These are phyloP conservation scores for Carex pumila DNA, from an alignment of 176 grass and related monocot species.

Conservation along the genomic window DNA sequence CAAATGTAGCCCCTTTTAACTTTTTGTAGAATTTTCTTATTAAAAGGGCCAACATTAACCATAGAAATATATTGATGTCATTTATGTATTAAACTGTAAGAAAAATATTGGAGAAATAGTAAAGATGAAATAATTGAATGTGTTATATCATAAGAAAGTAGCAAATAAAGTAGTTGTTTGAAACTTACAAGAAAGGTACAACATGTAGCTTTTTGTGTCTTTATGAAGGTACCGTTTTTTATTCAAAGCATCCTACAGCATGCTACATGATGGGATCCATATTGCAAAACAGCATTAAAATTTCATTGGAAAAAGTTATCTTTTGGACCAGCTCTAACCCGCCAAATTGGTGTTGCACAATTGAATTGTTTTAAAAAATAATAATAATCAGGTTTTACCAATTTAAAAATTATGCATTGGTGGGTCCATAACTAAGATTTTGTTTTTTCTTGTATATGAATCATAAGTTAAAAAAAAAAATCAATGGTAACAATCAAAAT, in stretches of 20 bases:
- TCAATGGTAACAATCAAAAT: too few species aligned
- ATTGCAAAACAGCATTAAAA: background rate
- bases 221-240: slow-evolving; percentile 12
- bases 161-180: slow-evolving; percentile 13
- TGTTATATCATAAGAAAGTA: too few species aligned
- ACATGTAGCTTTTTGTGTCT: slow-evolving; percentile 23
- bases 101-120: background rate
- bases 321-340: slow-evolving; percentile 1
- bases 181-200: slow-evolving; percentile 20
- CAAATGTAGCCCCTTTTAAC: background rate
- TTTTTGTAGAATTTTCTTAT: background rate
- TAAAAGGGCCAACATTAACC: background rate
- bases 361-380: background rate
- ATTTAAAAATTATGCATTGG: background rate
- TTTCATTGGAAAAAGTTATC: slow-evolving; percentile 11
- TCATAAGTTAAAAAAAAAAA: too few species aligned
- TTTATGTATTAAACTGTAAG: background rate
- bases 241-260: slow-evolving; percentile 10
- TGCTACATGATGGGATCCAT: slow-evolving; percentile 19
- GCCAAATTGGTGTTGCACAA: background rate
- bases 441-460: too few species aligned
- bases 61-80: background rate
- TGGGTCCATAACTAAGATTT: background rate
- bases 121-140: background rate
- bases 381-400: background rate